Evolutionary conservation across 108 stramenopile genomes (phyloP), one percentile per base, ranked within the genome.

Genomic region (Cyclostephanos tholiformis): DNA sequence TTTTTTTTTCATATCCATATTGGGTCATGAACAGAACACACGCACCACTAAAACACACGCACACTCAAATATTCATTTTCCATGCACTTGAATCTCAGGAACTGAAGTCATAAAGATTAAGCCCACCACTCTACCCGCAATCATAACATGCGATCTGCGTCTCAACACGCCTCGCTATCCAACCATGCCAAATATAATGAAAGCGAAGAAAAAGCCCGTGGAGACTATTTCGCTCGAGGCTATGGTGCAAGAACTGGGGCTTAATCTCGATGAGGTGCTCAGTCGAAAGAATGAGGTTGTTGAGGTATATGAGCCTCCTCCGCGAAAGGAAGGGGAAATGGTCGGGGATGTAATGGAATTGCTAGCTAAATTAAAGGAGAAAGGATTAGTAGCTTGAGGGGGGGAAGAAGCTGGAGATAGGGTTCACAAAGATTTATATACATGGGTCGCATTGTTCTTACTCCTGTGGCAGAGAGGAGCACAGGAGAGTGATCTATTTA

Each of bases 191-290:
- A 98, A 98, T 79, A 99, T 99, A 67, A 99, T 99, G 99, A 99
- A 99, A 88, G 99, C 99, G 43, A 99, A 99, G 88, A 99, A 99
- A 91, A 99, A 99, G 79, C 89, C 88, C 69, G 91, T 99, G 32
- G 92, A 97, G 43, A 84, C 86, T 29, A 88, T 94, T 53, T 70
- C 62, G 29, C 77, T 86, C 44, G 88, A 75, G 53, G 84, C 85
- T 44, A 76, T 65, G 69, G 92, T 87, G 19, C 91, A 83, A 26
- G 92, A 93, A 51, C 72, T 97, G 72, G 98, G 95, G 11, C 83
- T 98, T 17, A 96, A 98, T 67, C 67, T 99, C 71, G 76, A 69
- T 53, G 91, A 89, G 51, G 69, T 79, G 6, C 63, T 82, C 30
- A 75, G 67, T 55, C 88, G 91, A 16, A 70, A 82, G 49, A 92